Conservation (phyloP, 768 basidiomycete species). For the Nidularia sp. region DNA sequence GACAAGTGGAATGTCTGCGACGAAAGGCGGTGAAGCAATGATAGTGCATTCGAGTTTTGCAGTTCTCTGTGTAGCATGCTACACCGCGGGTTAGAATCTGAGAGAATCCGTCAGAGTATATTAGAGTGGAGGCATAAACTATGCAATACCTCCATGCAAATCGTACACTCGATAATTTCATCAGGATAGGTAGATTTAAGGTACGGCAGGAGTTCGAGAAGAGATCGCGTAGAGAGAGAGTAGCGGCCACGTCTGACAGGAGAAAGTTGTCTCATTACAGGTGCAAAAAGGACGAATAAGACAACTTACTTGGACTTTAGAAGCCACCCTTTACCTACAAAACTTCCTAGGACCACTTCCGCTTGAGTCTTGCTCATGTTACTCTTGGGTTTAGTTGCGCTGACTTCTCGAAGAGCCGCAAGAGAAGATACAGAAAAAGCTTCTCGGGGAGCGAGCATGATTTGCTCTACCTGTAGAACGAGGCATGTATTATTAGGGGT, state of each 20-base stretch:
- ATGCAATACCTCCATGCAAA: conserved; percentile 61
- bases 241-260: conserved; percentile 60
- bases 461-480: conserved; percentile 68
- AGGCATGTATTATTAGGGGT: too few species aligned
- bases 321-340: conserved; percentile 82
- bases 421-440: conserved; percentile 75
- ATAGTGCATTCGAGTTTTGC: conserved; percentile 59
- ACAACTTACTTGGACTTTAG: conserved; percentile 66
- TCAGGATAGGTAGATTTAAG: conserved; percentile 71
- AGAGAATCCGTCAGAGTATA: conserved; percentile 1
- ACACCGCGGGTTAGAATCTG: conserved; percentile 70
- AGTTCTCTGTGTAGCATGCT: conserved; percentile 57
- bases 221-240: conserved; percentile 68
- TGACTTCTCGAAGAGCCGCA: conserved; percentile 70
- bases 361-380: conserved; percentile 75
- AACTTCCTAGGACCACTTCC: conserved; percentile 68
- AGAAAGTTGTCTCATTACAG: background rate
- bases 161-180: conserved; percentile 66
- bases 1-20: conserved; percentile 41
- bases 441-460: conserved; percentile 75
- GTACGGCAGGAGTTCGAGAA: conserved; percentile 72
- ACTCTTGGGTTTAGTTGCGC: conserved; percentile 47
- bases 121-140: background rate
- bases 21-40: conserved; percentile 60
- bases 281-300: background rate